Percentiles rank a stretch among this genome's conserved stretches.
These are phyloP conservation scores for Chlamydomonas schloesseri DNA, from an alignment of 139 green algal species.

Conservation along the genomic window DNA sequence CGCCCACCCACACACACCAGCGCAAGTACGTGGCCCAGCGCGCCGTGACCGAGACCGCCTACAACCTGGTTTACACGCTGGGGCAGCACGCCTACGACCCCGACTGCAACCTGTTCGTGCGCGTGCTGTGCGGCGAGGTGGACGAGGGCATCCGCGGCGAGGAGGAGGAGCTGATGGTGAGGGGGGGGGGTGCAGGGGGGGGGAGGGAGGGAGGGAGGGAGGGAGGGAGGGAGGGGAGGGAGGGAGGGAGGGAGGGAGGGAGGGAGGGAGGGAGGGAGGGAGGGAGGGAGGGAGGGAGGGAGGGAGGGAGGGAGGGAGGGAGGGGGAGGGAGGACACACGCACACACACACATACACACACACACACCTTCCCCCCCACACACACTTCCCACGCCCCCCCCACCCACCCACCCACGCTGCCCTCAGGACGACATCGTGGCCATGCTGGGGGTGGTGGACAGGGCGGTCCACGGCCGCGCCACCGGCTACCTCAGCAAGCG, in stretches of 20 bases:
- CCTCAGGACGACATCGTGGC: constrained; percentile 11
- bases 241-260: too few species aligned
- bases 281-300: too few species aligned
- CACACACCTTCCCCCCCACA: too few species aligned
- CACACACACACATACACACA: too few species aligned
- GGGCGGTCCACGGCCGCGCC: constrained; percentile 11
- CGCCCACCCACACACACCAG: neutral
- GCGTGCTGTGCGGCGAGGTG: constrained; percentile 51
- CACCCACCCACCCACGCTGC: neutral
- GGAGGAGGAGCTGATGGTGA: constrained; percentile 48
- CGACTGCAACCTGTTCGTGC: constrained; percentile 59
- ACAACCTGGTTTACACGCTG: constrained; percentile 61
- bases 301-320: too few species aligned
- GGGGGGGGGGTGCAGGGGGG: neutral
- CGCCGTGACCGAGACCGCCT: constrained; percentile 54
- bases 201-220: too few species aligned
- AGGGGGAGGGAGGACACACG: too few species aligned
- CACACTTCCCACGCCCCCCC: too few species aligned
- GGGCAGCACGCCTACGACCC: constrained; percentile 60
- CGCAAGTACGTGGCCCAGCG: constrained; percentile 34
- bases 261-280: too few species aligned
- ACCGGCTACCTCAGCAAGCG: constrained; percentile 57
- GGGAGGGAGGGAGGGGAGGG: too few species aligned
- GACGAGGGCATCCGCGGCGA: constrained; percentile 49
- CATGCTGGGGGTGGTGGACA: constrained; percentile 16